Conservation (phyloP, 2,329 filamentous ascomycete genomes). For the Colletotrichum neosansevieriae region DNA sequence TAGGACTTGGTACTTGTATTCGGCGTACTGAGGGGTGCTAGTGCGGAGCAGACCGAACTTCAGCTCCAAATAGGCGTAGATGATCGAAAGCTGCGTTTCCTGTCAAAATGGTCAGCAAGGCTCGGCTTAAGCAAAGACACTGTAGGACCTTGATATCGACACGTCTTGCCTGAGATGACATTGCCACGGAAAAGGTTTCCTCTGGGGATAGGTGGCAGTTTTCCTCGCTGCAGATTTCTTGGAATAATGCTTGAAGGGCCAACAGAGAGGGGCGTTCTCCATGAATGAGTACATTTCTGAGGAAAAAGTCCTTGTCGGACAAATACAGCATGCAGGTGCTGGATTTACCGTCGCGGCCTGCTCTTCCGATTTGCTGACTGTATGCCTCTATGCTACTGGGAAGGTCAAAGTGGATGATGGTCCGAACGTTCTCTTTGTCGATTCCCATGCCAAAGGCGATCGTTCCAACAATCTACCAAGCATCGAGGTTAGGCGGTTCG, state of each 20-base stretch:
- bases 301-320: slow-evolving; percentile 67
- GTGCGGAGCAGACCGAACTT: slow-evolving; percentile 68
- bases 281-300: slow-evolving; percentile 70
- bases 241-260: slow-evolving; percentile 61
- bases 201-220: slow-evolving; percentile 50
- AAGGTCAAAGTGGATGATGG: slow-evolving; percentile 65
- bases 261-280: slow-evolving; percentile 68
- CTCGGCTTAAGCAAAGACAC: no score
- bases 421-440: slow-evolving; percentile 67
- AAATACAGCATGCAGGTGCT: slow-evolving; percentile 70
- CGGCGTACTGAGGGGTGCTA: slow-evolving; percentile 67
- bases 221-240: slow-evolving; percentile 61
- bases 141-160: slow-evolving; percentile 64
- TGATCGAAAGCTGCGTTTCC: slow-evolving; percentile 49
- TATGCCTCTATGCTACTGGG: slow-evolving; percentile 67
- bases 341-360: slow-evolving; percentile 63
- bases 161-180: slow-evolving; percentile 58
- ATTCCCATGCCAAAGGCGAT: slow-evolving; percentile 73
- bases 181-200: slow-evolving; percentile 59
- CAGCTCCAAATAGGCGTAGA: slow-evolving; percentile 72
- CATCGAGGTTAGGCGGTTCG: background rate
- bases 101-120: background rate
- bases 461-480: slow-evolving; percentile 59
- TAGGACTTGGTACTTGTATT: slow-evolving; percentile 60
- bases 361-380: slow-evolving; percentile 68